These are phyloP conservation scores for Dunaliella sp. DNA, from an alignment of 139 green algal genomes.

Conservation along the genomic window DNA sequence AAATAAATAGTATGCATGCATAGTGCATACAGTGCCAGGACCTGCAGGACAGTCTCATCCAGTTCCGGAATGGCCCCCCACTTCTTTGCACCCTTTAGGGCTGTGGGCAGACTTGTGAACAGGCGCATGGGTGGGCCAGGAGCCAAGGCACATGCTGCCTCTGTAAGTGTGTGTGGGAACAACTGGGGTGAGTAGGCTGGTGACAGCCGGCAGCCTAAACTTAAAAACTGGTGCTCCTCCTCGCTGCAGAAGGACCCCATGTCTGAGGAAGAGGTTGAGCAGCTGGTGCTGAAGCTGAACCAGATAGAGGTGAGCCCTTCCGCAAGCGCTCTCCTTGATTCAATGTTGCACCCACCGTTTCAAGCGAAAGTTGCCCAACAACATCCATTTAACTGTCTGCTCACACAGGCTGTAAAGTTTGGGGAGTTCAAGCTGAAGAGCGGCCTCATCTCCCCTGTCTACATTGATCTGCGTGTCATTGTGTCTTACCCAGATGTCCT, in stretches of 20 bases:
- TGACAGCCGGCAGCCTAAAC: constrained; percentile 2
- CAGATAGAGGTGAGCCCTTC: constrained; percentile 71
- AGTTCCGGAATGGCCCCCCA: too few relatives aligned
- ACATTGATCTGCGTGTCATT: constrained; percentile 97
- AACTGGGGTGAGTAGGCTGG: neutral
- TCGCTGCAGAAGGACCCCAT: constrained; percentile 52
- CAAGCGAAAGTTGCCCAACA: neutral
- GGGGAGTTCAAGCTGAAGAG: constrained; percentile 98
- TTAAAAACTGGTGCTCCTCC: neutral
- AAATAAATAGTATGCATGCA: too few relatives aligned
- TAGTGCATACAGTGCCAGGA: too few relatives aligned
- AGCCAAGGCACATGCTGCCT: neutral
- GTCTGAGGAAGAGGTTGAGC: constrained; percentile 74
- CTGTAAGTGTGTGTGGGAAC: neutral
- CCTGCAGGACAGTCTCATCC: too few relatives aligned
- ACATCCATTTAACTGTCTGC: too few relatives aligned
- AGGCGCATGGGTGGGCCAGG: neutral
- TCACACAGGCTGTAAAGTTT: constrained; percentile 96
- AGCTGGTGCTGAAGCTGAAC: constrained; percentile 86
- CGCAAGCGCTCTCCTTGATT: too few relatives aligned
- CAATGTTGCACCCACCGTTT: too few relatives aligned
- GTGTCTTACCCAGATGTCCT: constrained; percentile 98
- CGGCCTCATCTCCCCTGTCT: constrained; percentile 93
- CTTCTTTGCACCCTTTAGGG: constrained; percentile 1
- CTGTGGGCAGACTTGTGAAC: neutral